Percentiles rank a stretch among this genome's conserved stretches.
Evolutionary conservation across 1,139 yeast genomes (phyloP).

Genomic region (Candida dubliniensis): DNA sequence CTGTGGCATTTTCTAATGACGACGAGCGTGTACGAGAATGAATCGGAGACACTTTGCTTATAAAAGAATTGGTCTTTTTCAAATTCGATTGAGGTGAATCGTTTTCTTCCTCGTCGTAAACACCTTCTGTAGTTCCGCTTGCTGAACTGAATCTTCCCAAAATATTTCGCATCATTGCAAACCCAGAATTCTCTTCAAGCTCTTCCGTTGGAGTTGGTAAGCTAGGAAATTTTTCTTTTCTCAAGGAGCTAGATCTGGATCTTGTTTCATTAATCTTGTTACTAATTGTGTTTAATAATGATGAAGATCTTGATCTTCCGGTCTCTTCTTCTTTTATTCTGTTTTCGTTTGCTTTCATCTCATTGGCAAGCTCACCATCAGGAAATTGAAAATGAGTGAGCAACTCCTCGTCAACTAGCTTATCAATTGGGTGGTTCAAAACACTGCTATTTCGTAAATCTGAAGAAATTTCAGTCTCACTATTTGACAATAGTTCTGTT

Average conservation of each 20-base stretch:
- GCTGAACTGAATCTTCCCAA: constrained; percentile 34
- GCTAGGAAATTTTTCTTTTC: constrained; percentile 32
- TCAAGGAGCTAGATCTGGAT: constrained; percentile 34
- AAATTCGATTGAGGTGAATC: constrained; percentile 14
- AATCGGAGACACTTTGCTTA: constrained; percentile 34
- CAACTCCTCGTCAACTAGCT: constrained; percentile 36
- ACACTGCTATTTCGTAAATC: constrained; percentile 19
- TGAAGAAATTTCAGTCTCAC: constrained; percentile 2
- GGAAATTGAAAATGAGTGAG: constrained; percentile 33
- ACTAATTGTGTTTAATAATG: constrained; percentile 39
- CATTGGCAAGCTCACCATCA: constrained; percentile 24
- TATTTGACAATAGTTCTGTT: constrained; percentile 25
- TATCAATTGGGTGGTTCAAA: constrained; percentile 21
- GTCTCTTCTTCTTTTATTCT: constrained; percentile 11
- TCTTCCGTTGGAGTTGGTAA: constrained; percentile 18
- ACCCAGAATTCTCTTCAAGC: constrained; percentile 20
- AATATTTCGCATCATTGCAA: constrained; percentile 36
- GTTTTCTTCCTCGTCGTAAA: constrained; percentile 1
- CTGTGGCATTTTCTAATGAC: constrained; percentile 27
- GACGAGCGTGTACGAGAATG: constrained; percentile 41
- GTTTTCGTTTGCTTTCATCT: constrained; percentile 17
- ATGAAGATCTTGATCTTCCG: constrained; percentile 39
- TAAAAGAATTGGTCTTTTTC: constrained; percentile 27
- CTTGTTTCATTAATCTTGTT: constrained; percentile 32
- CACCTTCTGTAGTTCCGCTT: constrained; percentile 13